Conservation (phyloP, 1,284 basidiomycete species). For the Austroboletus niveus region DNA sequence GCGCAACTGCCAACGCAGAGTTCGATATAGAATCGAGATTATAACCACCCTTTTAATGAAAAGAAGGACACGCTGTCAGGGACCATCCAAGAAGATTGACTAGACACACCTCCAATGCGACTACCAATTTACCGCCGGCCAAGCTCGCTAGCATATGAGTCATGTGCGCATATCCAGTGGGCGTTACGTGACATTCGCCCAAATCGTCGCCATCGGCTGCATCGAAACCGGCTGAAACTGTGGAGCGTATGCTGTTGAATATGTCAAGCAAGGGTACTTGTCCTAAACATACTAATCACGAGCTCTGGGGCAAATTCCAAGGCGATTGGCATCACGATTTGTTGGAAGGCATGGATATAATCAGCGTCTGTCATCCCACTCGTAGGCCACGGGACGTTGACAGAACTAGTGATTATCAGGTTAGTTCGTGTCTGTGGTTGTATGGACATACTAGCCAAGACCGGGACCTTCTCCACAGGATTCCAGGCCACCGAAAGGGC, state of each 20-base stretch:
- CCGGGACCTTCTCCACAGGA: conserved; percentile 85
- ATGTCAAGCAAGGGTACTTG: neutral
- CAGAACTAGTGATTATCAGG: conserved; percentile 54
- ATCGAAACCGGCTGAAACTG: conserved; percentile 98
- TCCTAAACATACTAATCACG: conserved; percentile 78
- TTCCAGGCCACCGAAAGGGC: conserved; percentile 82
- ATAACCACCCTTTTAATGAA: conserved; percentile 82
- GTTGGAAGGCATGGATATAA: conserved; percentile 95
- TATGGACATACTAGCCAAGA: conserved; percentile 71
- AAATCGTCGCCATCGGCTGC: conserved; percentile 92
- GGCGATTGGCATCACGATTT: conserved; percentile 95
- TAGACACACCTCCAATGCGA: conserved; percentile 81
- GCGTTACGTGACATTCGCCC: conserved; percentile 88
- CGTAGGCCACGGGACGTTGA: conserved; percentile 96
- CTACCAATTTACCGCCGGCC: conserved; percentile 86
- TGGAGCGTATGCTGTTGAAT: conserved; percentile 7
- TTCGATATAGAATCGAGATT: conserved; percentile 87
- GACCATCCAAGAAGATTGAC: neutral
- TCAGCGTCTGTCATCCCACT: conserved; percentile 92
- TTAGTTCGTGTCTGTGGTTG: neutral
- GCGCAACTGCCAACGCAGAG: conserved; percentile 85
- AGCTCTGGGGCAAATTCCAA: conserved; percentile 95
- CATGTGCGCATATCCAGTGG: conserved; percentile 98
- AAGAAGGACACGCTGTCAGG: conserved; percentile 1
- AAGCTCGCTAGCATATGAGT: conserved; percentile 93